Evolutionary conservation across 495 filamentous ascomycete species (phyloP).

Genomic region (Aspergillus diversus): DNA sequence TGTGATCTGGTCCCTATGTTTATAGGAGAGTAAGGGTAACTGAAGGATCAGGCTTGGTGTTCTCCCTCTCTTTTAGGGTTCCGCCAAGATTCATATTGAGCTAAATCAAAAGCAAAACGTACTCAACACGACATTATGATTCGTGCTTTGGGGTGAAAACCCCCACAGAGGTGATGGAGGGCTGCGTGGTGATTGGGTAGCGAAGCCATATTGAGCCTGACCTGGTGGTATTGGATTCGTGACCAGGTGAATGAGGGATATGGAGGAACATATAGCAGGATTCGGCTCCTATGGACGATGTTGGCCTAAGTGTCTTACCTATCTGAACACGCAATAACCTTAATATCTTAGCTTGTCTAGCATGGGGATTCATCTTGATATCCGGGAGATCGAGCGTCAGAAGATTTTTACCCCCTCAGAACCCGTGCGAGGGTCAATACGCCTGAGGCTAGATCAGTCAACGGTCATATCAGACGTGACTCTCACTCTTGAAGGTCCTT

Average conservation of each 20-base stretch:
- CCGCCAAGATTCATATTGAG: neutral
- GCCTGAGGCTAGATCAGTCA: slow-evolving; percentile 2
- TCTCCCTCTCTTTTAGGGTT: neutral
- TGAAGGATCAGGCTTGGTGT: slow-evolving; percentile 1
- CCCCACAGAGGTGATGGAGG: neutral
- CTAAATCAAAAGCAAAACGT: neutral
- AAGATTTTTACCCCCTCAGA: neutral
- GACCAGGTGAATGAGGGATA: neutral
- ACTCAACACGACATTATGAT: neutral
- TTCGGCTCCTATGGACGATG: neutral
- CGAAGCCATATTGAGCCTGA: neutral
- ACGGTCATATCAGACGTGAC: slow-evolving; percentile 9
- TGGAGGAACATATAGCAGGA: neutral
- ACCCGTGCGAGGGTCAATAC: neutral
- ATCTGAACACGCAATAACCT: neutral
- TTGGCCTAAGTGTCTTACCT: neutral
- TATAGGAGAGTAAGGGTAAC: neutral
- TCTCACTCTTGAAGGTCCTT: slow-evolving; percentile 8
- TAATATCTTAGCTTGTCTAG: neutral
- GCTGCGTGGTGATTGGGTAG: neutral
- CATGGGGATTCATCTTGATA: slow-evolving; percentile 9
- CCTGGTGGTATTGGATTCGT: neutral
- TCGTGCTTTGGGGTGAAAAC: neutral
- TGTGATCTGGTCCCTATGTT: neutral
- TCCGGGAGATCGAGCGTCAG: neutral